Evolutionary conservation across 352 stramenopile species (phyloP).

Genomic region (Phytophthora colocasiae): DNA sequence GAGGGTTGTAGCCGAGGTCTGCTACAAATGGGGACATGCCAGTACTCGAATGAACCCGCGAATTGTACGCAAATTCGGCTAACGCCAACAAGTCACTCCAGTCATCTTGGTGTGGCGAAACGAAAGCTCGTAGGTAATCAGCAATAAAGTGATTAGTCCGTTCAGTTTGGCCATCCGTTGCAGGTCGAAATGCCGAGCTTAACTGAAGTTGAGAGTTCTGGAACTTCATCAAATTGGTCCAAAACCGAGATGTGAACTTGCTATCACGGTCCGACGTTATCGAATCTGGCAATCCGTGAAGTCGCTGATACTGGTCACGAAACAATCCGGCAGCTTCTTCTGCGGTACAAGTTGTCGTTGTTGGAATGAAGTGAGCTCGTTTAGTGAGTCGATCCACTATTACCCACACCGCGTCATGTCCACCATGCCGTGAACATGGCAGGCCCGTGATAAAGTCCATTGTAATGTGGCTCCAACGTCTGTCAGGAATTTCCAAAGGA

Average conservation of each 20-base stretch:
- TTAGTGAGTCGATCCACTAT: conserved; percentile 16
- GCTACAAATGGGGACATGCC: conserved; percentile 1
- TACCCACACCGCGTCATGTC: conserved; percentile 9
- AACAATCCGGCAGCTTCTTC: neutral
- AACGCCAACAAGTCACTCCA: conserved; percentile 11
- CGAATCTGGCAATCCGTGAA: conserved; percentile 3
- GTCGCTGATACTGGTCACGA: neutral
- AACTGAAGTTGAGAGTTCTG: conserved; percentile 4
- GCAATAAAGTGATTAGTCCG: conserved; percentile 7
- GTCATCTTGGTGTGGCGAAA: conserved; percentile 1
- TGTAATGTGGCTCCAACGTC: conserved; percentile 12
- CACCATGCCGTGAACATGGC: neutral
- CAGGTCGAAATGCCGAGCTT: conserved; percentile 14
- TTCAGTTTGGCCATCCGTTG: conserved; percentile 15
- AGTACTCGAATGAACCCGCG: conserved; percentile 2
- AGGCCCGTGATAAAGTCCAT: conserved; percentile 20
- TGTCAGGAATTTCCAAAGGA: conserved; percentile 13
- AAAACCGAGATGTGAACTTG: conserved; percentile 10
- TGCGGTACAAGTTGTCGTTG: conserved; percentile 6
- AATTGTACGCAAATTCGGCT: conserved; percentile 11
- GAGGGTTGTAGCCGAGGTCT: conserved; percentile 4
- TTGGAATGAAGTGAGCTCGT: conserved; percentile 9
- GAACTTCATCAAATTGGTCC: neutral
- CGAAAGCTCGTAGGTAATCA: conserved; percentile 9
- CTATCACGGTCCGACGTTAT: conserved; percentile 19